Evolutionary conservation across 2,329 filamentous ascomycete species (phyloP).

Genomic region (Trichoderma guizhouense): DNA sequence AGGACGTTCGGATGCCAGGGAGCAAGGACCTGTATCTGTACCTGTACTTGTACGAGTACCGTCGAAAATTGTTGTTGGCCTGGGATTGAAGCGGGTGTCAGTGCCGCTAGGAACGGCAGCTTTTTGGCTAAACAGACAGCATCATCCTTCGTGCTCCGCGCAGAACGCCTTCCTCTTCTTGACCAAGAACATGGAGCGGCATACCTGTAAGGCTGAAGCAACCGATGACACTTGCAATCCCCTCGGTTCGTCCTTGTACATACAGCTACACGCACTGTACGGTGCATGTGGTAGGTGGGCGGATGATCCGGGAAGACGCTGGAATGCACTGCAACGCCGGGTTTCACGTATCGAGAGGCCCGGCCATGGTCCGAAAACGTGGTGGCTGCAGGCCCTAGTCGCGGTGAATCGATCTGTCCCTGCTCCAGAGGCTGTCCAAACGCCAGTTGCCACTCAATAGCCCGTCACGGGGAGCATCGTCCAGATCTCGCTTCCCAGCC

Average conservation of each 20-base stretch:
- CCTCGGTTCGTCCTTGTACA: not conserved
- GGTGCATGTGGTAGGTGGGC: not conserved
- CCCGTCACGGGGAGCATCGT: not conserved
- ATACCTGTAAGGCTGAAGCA: slow-evolving; percentile 5
- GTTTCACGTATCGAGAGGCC: slow-evolving; percentile 4
- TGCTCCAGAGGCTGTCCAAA: not conserved
- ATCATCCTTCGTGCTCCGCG: not conserved
- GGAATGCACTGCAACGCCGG: slow-evolving; percentile 6
- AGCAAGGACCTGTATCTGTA: not conserved
- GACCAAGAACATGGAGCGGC: not conserved
- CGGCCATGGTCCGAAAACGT: slow-evolving; percentile 17
- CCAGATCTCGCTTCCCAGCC: not conserved
- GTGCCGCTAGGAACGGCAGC: slow-evolving; percentile 5
- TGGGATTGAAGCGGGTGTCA: not conserved
- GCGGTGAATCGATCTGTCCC: not conserved
- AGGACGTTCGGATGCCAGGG: not conserved
- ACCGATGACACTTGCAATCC: not conserved
- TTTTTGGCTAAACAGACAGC: slow-evolving; percentile 9
- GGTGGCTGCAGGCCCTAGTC: slow-evolving; percentile 15
- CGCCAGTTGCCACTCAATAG: not conserved
- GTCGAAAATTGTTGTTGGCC: not conserved
- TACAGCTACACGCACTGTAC: not conserved
- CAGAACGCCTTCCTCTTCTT: not conserved
- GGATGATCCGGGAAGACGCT: not conserved
- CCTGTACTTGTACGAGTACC: not conserved